Percentiles rank a stretch among this genome's conserved stretches.
These are phyloP conservation scores for Erysimum cheiri DNA, from an alignment of 441 rosid genomes.

Conservation along the genomic window DNA sequence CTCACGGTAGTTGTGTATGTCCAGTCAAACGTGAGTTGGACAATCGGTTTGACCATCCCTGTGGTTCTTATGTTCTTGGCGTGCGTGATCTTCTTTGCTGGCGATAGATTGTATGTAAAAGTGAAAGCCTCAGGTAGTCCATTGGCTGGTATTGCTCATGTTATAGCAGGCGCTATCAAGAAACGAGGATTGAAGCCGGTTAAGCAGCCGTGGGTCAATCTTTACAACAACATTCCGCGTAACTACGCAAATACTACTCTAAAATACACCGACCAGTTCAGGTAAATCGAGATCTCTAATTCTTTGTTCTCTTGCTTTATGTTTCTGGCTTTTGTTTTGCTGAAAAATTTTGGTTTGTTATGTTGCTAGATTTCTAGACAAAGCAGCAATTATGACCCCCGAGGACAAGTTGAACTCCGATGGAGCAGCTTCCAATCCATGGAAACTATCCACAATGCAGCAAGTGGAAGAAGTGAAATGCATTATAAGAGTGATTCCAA, in stretches of 20 bases:
- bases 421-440: conserved; percentile 67
- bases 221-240: conserved; percentile 55
- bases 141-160: conserved; percentile 65
- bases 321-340: conserved; percentile 14
- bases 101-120: conserved; percentile 68
- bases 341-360: neutral
- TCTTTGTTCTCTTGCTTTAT: neutral
- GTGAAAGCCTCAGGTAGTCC: conserved; percentile 84
- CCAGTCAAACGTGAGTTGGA: conserved; percentile 79
- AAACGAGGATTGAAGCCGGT: conserved; percentile 55
- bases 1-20: conserved; percentile 66
- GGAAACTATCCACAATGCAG: conserved; percentile 80
- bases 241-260: conserved; percentile 53
- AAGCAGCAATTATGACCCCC: conserved; percentile 65
- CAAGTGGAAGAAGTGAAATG: conserved; percentile 90
- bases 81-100: conserved; percentile 57
- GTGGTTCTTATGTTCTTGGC: conserved; percentile 65
- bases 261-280: conserved; percentile 72
- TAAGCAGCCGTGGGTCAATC: conserved; percentile 62
- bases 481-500: conserved; percentile 68
- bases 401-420: conserved; percentile 61
- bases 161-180: conserved; percentile 60
- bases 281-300: conserved; percentile 42
- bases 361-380: conserved; percentile 62
- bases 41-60: conserved; percentile 72